phyloP scores from a whole-genome alignment of 306 rosid genomes.

The Ammopiptanthus mongolicus region DNA sequence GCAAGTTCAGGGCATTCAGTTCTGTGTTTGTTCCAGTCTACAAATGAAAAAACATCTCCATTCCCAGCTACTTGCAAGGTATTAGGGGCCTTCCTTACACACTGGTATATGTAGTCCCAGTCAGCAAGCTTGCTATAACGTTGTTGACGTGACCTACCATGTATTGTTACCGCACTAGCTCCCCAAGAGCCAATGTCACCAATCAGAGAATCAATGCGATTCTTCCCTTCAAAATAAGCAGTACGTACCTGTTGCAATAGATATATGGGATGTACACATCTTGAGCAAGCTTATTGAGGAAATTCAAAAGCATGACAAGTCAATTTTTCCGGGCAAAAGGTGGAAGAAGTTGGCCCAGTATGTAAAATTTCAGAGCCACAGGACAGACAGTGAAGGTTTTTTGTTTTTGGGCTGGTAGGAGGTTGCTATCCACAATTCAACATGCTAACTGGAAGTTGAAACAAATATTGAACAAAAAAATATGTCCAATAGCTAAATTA shows the following conservation, averaged over 20 bases:
- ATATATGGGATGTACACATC: background rate
- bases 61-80: constrained; percentile 74
- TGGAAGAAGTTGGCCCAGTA: background rate
- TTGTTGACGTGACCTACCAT: constrained; percentile 94
- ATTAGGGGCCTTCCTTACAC: constrained; percentile 60
- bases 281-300: background rate
- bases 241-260: constrained; percentile 66
- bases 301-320: background rate
- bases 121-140: constrained; percentile 98
- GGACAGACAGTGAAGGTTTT: background rate
- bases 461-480: background rate
- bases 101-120: constrained; percentile 80
- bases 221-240: constrained; percentile 86
- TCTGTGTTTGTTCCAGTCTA: constrained; percentile 74
- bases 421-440: background rate
- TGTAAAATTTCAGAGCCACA: background rate
- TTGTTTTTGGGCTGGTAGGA: background rate
- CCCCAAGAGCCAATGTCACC: constrained; percentile 82
- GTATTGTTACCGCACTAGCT: constrained; percentile 79
- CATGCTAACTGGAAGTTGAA: no score
- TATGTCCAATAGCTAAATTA: background rate
- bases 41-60: constrained; percentile 77
- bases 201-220: constrained; percentile 78
- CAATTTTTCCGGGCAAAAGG: background rate
- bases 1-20: constrained; percentile 73